Conservation (phyloP, 306 rosid species). For the Fragaria ananassa region DNA sequence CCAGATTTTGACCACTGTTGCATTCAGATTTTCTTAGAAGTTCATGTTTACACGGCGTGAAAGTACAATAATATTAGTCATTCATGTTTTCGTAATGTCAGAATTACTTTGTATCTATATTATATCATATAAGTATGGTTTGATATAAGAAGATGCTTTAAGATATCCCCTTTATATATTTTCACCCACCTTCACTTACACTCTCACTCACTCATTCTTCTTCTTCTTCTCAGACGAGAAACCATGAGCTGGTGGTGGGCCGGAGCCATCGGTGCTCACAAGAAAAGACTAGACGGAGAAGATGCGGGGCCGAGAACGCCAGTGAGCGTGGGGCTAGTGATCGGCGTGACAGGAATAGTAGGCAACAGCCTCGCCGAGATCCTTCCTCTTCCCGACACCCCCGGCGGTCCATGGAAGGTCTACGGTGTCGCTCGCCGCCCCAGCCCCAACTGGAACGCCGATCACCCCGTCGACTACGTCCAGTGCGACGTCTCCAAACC, state of each 20-base stretch:
- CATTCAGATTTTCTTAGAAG: too few species aligned
- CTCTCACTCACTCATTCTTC: not conserved
- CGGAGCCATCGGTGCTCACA: constrained; percentile 56
- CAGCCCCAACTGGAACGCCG: constrained; percentile 64
- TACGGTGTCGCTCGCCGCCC: constrained; percentile 77
- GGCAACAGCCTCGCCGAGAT: constrained; percentile 84
- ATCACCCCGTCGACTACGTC: constrained; percentile 57
- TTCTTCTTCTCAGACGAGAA: not conserved
- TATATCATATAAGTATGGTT: too few species aligned
- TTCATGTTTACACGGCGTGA: too few species aligned
- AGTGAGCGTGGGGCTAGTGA: constrained; percentile 48
- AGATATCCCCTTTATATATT: too few species aligned
- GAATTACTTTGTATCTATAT: too few species aligned
- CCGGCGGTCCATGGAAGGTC: constrained; percentile 80
- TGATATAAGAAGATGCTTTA: too few species aligned
- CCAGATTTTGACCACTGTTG: too few species aligned
- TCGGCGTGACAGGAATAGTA: constrained; percentile 73
- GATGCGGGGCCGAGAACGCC: constrained; percentile 35
- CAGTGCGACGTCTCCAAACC: constrained; percentile 68
- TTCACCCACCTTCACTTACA: not conserved
- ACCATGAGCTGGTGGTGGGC: constrained; percentile 66
- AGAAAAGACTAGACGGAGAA: constrained; percentile 50
- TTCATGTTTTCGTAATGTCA: too few species aligned
- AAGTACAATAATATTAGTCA: too few species aligned
- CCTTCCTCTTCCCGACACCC: constrained; percentile 66